These are phyloP conservation scores for Plasmodium knowlesi DNA, from an alignment of 169 alveolate genomes.

Conservation along the genomic window DNA sequence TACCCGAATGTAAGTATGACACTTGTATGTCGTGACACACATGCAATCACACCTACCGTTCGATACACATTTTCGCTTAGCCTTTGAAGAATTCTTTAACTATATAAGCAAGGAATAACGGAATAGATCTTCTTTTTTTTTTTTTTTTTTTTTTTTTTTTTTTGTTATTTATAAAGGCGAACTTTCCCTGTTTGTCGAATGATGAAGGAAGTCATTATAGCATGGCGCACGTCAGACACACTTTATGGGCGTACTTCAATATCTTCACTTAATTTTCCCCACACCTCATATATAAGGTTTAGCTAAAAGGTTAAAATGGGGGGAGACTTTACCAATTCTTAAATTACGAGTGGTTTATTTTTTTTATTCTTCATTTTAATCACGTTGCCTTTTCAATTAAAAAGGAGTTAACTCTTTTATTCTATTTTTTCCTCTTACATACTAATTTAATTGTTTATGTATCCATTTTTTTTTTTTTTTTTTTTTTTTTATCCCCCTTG, in stretches of 20 bases:
- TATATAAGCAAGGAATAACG: constrained; percentile 39
- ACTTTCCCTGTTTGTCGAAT: neutral
- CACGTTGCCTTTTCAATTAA: neutral
- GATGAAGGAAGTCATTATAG: neutral
- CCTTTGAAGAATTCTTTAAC: constrained; percentile 40
- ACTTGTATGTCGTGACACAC: neutral
- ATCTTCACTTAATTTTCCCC: neutral
- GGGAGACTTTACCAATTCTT: neutral
- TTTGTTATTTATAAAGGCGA: neutral
- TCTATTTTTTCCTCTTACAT: neutral
- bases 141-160: neutral
- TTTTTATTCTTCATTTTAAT: neutral
- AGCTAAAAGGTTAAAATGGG: neutral
- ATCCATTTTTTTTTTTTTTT: neutral
- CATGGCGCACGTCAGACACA: neutral
- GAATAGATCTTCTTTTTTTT: neutral
- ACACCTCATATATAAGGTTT: neutral
- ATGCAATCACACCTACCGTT: neutral
- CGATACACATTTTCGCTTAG: neutral
- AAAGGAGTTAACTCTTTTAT: neutral
- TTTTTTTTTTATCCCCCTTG: neutral
- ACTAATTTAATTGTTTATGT: neutral
- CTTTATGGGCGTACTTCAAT: neutral
- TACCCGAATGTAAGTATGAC: neutral
- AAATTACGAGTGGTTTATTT: neutral